Conservation (phyloP, 2,329 filamentous ascomycete genomes). For the Leptoxyphium fumago region DNA sequence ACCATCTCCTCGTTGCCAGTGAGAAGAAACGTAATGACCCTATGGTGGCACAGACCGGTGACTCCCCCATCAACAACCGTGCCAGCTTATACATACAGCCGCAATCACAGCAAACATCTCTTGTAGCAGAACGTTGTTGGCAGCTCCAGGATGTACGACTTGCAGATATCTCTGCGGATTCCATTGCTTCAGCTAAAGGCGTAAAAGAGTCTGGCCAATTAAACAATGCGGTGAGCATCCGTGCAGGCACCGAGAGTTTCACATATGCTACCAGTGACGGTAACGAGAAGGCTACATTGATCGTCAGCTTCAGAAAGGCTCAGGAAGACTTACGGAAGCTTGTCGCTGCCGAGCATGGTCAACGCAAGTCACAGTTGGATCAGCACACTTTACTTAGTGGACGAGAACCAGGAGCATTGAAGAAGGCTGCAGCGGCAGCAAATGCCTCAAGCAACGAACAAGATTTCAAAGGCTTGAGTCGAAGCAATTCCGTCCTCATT, state of each 20-base stretch:
- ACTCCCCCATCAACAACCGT: constrained; percentile 13
- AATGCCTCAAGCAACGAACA: constrained; percentile 47
- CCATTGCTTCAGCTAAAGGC: constrained; percentile 15
- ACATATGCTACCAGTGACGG: constrained; percentile 72
- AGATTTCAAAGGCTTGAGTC: constrained; percentile 15
- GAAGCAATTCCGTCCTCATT: constrained; percentile 50
- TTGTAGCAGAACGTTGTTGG: constrained; percentile 91
- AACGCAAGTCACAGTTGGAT: constrained; percentile 50
- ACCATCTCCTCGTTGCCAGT: constrained; percentile 81
- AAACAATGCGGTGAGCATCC: constrained; percentile 73
- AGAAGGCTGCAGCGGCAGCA: constrained; percentile 26
- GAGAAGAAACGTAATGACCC: constrained; percentile 78
- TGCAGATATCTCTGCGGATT: constrained; percentile 56
- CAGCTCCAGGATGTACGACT: constrained; percentile 84
- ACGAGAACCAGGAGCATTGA: constrained; percentile 41
- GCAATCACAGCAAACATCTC: constrained; percentile 38
- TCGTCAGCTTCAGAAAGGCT: constrained; percentile 83
- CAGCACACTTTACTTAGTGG: constrained; percentile 17
- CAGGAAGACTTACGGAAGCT: constrained; percentile 82
- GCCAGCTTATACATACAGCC: constrained; percentile 27
- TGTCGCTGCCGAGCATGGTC: constrained; percentile 72
- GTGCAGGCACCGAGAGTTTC: constrained; percentile 79
- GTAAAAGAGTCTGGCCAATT: constrained; percentile 41
- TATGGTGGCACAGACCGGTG: constrained; percentile 5
- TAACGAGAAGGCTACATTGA: constrained; percentile 61